Base-by-base conservation (phyloP, 2,329 filamentous ascomycete genomes). In the Neopestalotiopsis clavispora region DNA sequence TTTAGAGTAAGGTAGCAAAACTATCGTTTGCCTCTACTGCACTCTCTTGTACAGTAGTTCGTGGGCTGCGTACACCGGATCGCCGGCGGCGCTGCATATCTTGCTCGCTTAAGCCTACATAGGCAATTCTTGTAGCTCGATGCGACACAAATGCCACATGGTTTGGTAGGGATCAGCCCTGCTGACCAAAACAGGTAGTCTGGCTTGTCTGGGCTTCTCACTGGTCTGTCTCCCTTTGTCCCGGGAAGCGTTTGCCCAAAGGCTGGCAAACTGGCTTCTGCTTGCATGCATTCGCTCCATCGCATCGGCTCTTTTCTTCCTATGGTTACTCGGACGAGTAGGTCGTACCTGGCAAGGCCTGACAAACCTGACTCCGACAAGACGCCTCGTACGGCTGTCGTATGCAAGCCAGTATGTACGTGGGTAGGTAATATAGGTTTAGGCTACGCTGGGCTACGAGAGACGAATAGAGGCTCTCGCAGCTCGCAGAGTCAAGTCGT, bases 101-200 rank as follows among this genome's bases (percentile, higher is more conserved):
- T 20, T 14, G 17, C 32, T 62, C 59, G 59, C 59, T 62, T 62
- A 62, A 62, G 59, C 59, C 30, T 40, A 62, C 59, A 62, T 62
- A 30, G 59, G 59, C 28, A 40, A 34, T 30, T 59, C 23, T 38
- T 62, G 59, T 52, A 64, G 61, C 28, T 66, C 23, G 42, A 38
- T 32, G 23, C 52, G 45, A 57, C 64, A 66, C 45, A 66, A 57
- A 66, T 65, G 64, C 64, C 64, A 66, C 64, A 66, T 66, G 64
- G 64, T 17, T n/a, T 2, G 64, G 64, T 58, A 66, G 64, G 64
- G 64, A 66, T 66, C 34, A 66, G 64, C 34, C 64, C 64, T 56
- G 64, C 49, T 64, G 45, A 52, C 17, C 45, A 52, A 20, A 20
- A 49, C 23, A 49, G 17, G 42, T 49, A n/a, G 45, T 52, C 20